Percentiles rank a stretch among this genome's conserved stretches.
These are phyloP conservation scores for Hypoxylon sp. DNA, from an alignment of 2,329 filamentous ascomycete genomes.

Conservation along the genomic window DNA sequence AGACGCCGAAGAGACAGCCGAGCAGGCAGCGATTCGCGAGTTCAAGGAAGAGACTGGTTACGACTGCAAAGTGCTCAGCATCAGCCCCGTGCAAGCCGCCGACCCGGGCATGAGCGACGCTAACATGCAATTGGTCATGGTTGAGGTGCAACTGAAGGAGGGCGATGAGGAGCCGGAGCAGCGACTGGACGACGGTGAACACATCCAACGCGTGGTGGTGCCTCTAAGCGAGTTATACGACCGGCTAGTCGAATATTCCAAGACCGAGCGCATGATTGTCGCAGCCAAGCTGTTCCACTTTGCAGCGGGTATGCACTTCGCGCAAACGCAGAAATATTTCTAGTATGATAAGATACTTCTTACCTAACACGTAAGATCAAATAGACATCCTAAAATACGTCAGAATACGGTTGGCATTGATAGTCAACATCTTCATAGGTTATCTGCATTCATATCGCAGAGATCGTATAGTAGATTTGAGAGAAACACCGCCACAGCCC, in stretches of 20 bases:
- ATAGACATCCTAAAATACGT: background rate
- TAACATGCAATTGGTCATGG: constrained; percentile 73
- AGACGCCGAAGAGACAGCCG: constrained; percentile 66
- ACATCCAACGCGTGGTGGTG: constrained; percentile 72
- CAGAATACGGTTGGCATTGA: background rate
- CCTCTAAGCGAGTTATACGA: constrained; percentile 70
- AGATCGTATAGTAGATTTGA: background rate
- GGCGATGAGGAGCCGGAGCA: constrained; percentile 68
- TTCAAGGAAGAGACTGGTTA: constrained; percentile 71
- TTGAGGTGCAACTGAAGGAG: constrained; percentile 69
- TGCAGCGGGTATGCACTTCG: constrained; percentile 70
- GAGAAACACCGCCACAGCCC: background rate
- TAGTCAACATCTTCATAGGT: background rate
- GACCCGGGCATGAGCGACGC: constrained; percentile 73
- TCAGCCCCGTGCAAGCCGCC: constrained; percentile 68
- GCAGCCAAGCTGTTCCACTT: constrained; percentile 73
- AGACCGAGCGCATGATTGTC: constrained; percentile 66
- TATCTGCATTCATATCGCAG: background rate
- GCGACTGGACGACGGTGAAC: constrained; percentile 72
- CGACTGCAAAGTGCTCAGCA: constrained; percentile 63
- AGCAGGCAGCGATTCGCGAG: constrained; percentile 67
- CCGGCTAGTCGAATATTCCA: constrained; percentile 63
- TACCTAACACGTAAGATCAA: background rate
- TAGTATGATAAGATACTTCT: background rate
- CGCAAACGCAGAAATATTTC: constrained; percentile 55